A percentile compares a stretch with the other conserved stretches of the same genome.
Conservation (phyloP, 805 yeast species). For the Cyberlindnera euphorbiiphila region DNA sequence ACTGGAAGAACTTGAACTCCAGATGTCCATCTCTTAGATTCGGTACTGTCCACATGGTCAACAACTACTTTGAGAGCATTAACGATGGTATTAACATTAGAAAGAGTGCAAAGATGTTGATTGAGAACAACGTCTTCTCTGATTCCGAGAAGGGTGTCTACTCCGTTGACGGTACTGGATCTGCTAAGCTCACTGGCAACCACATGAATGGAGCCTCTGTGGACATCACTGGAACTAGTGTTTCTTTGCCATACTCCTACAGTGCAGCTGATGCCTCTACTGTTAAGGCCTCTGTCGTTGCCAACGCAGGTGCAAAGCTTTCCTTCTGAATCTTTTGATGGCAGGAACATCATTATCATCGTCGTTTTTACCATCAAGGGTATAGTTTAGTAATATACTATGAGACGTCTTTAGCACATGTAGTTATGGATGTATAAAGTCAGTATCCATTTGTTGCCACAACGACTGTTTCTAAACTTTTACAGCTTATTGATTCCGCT, state of each 20-base stretch:
- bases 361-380: too few species aligned
- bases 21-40: slow-evolving; percentile 10
- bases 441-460: too few species aligned
- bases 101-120: slow-evolving; percentile 1
- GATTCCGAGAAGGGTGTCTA: slow-evolving; percentile 3
- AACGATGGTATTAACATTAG: slow-evolving; percentile 9
- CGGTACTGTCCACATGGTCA: slow-evolving; percentile 8
- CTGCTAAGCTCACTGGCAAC: slow-evolving; percentile 5
- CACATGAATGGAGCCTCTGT: slow-evolving; percentile 2
- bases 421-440: too few species aligned
- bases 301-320: slow-evolving; percentile 6
- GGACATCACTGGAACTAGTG: slow-evolving; percentile 2
- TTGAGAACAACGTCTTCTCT: slow-evolving; percentile 10
- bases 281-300: slow-evolving; percentile 3
- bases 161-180: slow-evolving; percentile 9
- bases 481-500: too few species aligned
- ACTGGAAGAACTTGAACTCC: slow-evolving; percentile 9
- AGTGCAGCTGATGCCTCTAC: not conserved
- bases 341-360: too few species aligned
- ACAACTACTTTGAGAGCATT: slow-evolving; percentile 4
- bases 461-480: too few species aligned
- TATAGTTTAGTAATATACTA: too few species aligned
- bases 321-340: slow-evolving; percentile 1
- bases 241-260: slow-evolving; percentile 6
- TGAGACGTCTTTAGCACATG: too few species aligned